These are phyloP conservation scores for Aristolochia contorta DNA, from an alignment of 164 flowering plant genomes.

Conservation along the genomic window DNA sequence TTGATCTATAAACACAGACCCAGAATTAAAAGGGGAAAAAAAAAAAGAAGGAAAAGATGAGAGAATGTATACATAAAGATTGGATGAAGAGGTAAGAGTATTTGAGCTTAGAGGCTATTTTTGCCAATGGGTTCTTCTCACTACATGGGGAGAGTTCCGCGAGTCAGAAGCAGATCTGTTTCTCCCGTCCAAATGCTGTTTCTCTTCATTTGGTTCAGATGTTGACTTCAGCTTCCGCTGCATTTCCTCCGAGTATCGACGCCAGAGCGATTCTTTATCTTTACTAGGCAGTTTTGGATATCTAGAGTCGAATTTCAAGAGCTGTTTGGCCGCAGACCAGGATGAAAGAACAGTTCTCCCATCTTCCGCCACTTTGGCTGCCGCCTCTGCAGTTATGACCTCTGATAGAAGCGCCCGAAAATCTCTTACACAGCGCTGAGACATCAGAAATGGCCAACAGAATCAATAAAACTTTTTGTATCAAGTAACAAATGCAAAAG, in stretches of 20 bases:
- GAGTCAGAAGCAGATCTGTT: conserved; percentile 30
- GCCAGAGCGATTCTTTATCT: conserved; percentile 84
- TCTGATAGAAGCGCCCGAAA: conserved; percentile 61
- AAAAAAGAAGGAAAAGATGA: too few species aligned
- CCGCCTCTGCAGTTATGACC: conserved; percentile 59
- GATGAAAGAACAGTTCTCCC: conserved; percentile 74
- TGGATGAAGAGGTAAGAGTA: not conserved
- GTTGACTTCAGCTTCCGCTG: conserved; percentile 42
- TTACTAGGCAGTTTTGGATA: conserved; percentile 79
- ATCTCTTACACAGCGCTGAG: conserved; percentile 59
- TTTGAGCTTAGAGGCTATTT: conserved; percentile 18
- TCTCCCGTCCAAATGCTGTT: conserved; percentile 23
- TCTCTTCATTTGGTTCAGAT: conserved; percentile 38
- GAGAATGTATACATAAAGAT: too few species aligned
- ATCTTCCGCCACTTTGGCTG: conserved; percentile 54
- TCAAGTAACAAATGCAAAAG: not conserved
- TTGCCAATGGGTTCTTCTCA: conserved; percentile 34
- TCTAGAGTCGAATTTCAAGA: conserved; percentile 62
- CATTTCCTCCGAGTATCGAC: conserved; percentile 59
- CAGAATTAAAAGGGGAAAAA: too few species aligned
- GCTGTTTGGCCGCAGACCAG: conserved; percentile 85
- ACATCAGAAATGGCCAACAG: not conserved
- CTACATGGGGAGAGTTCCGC: conserved; percentile 21
- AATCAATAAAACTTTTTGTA: not conserved
- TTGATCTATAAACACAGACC: too few species aligned